Percentiles rank a stretch among this genome's conserved stretches.
phyloP scores from a whole-genome alignment of 2,329 filamentous ascomycete species.

The Penicillium paneum region DNA sequence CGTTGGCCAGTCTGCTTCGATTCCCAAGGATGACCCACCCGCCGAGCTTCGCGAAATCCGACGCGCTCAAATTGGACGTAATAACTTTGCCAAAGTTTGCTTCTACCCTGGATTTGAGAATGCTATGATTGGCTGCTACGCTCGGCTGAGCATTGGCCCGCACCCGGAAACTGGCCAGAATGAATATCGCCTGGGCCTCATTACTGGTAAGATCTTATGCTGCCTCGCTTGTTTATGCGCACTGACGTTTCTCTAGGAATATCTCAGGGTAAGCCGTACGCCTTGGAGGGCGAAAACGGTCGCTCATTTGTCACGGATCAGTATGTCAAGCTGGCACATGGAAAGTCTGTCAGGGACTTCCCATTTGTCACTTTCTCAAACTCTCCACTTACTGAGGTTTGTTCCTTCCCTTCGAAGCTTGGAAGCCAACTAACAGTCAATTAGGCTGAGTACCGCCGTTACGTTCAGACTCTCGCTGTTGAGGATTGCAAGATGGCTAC shows the following conservation, averaged over 20 bases:
- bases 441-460: conserved; percentile 75
- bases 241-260: conserved; percentile 57
- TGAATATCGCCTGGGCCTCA: conserved; percentile 81
- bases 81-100: conserved; percentile 84
- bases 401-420: conserved; percentile 19
- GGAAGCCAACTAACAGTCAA: background rate
- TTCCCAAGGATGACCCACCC: conserved; percentile 63
- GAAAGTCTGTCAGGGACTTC: conserved; percentile 78
- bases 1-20: conserved; percentile 49
- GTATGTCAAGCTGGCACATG: conserved; percentile 77
- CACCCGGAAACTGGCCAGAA: conserved; percentile 69
- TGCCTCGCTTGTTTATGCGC: background rate
- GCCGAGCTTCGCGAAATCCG: conserved; percentile 79
- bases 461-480: conserved; percentile 68
- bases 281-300: conserved; percentile 70
- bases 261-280: conserved; percentile 74
- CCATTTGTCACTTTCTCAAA: conserved; percentile 91
- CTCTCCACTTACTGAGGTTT: conserved; percentile 74
- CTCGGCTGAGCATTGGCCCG: conserved; percentile 76
- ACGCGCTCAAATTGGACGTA: conserved; percentile 76
- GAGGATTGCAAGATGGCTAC: conserved; percentile 73
- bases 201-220: conserved; percentile 65
- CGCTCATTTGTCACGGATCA: conserved; percentile 79
- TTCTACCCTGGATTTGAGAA: conserved; percentile 89
- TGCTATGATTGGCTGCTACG: conserved; percentile 77